phyloP scores from a whole-genome alignment of 1,284 basidiomycete species.

The Cutaneotrichosporon mucoides region DNA sequence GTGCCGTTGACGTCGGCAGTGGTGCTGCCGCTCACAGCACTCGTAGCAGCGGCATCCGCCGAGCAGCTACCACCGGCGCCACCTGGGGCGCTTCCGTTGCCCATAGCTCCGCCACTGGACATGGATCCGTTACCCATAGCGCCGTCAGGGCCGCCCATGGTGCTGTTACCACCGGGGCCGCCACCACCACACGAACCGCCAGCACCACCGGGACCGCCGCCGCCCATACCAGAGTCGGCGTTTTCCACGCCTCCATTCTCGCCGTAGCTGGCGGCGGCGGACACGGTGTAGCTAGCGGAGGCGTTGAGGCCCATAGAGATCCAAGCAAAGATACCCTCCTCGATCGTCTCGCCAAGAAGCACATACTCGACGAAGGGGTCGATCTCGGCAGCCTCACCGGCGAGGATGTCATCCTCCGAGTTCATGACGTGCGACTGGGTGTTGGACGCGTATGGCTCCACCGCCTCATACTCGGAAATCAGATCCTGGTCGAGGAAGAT shows the following conservation, averaged over 20 bases:
- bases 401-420: conserved; percentile 17
- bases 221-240: conserved; percentile 1
- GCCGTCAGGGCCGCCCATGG: too few relatives aligned
- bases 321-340: conserved; percentile 25
- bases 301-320: conserved; percentile 20
- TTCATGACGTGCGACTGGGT: conserved; percentile 14
- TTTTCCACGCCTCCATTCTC: conserved; percentile 17
- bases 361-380: conserved; percentile 26
- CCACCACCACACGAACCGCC: background rate
- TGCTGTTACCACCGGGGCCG: conserved; percentile 1
- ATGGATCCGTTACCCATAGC: too few relatives aligned
- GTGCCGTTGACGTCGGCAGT: too few relatives aligned
- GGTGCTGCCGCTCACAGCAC: too few relatives aligned
- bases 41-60: too few relatives aligned
- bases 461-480: conserved; percentile 43
- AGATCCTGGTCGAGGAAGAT: conserved; percentile 52
- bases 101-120: background rate
- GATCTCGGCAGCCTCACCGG: conserved; percentile 11
- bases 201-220: background rate
- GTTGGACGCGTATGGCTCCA: conserved; percentile 49
- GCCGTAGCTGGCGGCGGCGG: conserved; percentile 9
- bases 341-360: conserved; percentile 17
- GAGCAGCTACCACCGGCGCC: background rate
- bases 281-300: conserved; percentile 6
- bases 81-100: background rate